Evolutionary conservation across 495 filamentous ascomycete genomes (phyloP).

Genomic region (Daldinia vernicosa): DNA sequence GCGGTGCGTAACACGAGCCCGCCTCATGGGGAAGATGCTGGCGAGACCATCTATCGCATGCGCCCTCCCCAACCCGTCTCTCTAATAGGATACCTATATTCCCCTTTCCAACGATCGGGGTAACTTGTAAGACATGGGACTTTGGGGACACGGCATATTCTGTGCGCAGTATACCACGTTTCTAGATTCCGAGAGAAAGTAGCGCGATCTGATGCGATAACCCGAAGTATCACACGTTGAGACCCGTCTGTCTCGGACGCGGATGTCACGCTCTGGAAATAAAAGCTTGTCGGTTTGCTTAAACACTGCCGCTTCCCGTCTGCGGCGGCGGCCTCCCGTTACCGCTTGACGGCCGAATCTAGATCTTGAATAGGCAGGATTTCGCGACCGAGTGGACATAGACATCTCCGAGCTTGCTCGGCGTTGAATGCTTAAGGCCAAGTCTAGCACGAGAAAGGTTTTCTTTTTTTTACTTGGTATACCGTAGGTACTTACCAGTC

Average conservation of each 20-base stretch:
- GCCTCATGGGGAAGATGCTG: slow-evolving; percentile 33
- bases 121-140: slow-evolving; percentile 30
- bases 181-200: slow-evolving; percentile 39
- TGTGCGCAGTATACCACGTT: slow-evolving; percentile 36
- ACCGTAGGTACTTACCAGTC: neutral
- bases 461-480: neutral
- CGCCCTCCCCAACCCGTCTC: slow-evolving; percentile 6
- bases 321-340: slow-evolving; percentile 16
- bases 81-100: slow-evolving; percentile 6
- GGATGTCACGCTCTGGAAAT: slow-evolving; percentile 28
- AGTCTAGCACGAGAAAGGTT: slow-evolving; percentile 1
- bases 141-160: slow-evolving; percentile 22
- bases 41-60: slow-evolving; percentile 14
- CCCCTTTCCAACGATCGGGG: slow-evolving; percentile 14
- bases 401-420: neutral
- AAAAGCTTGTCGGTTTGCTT: slow-evolving; percentile 34
- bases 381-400: slow-evolving; percentile 37
- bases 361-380: slow-evolving; percentile 41
- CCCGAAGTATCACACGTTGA: slow-evolving; percentile 27
- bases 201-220: slow-evolving; percentile 40
- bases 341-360: slow-evolving; percentile 47
- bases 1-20: neutral
- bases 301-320: slow-evolving; percentile 39
- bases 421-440: slow-evolving; percentile 16
- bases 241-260: slow-evolving; percentile 42